Evolutionary conservation across 2,329 filamentous ascomycete genomes (phyloP).

Genomic region (Monosporascus cannonballus): DNA sequence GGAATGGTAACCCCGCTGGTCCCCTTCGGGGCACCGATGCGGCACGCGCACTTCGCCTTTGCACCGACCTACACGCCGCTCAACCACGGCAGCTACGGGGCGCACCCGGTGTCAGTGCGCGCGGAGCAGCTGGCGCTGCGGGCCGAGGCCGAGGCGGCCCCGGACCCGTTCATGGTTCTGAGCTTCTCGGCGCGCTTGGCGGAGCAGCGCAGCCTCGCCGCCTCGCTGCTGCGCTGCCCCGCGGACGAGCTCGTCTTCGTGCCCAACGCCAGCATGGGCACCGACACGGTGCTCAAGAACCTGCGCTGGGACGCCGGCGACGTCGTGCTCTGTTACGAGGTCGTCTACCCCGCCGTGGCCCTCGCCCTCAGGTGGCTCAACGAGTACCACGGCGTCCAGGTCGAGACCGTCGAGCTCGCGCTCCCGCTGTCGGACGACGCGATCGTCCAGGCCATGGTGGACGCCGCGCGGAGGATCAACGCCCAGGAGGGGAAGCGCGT

Average conservation of each 20-base stretch:
- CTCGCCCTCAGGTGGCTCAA: conserved; percentile 51
- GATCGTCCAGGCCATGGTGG: conserved; percentile 46
- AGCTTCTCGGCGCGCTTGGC: conserved; percentile 15
- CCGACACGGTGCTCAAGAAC: conserved; percentile 58
- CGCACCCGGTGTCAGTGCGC: conserved; percentile 16
- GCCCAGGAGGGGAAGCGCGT: conserved; percentile 39
- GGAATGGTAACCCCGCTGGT: conserved; percentile 1
- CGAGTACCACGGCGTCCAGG: conserved; percentile 42
- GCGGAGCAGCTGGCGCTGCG: conserved; percentile 14
- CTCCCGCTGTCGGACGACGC: conserved; percentile 50
- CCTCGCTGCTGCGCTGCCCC: conserved; percentile 11
- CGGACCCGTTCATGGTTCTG: conserved; percentile 24
- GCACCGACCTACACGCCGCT: conserved; percentile 21
- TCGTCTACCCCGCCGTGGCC: conserved; percentile 57
- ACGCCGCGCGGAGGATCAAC: conserved; percentile 30
- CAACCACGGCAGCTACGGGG: conserved; percentile 26
- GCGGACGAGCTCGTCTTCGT: conserved; percentile 45
- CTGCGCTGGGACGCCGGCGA: conserved; percentile 49
- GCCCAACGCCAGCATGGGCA: conserved; percentile 58
- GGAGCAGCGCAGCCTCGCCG: conserved; percentile 11
- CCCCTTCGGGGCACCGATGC: conserved; percentile 24
- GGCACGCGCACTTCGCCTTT: conserved; percentile 24
- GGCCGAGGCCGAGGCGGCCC: conserved; percentile 18
- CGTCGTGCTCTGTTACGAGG: conserved; percentile 56
- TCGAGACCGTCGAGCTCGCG: conserved; percentile 37